These are phyloP conservation scores for Thermomucor indicae-seudaticae DNA, from an alignment of 371 early-diverging fungal genomes.

Conservation along the genomic window DNA sequence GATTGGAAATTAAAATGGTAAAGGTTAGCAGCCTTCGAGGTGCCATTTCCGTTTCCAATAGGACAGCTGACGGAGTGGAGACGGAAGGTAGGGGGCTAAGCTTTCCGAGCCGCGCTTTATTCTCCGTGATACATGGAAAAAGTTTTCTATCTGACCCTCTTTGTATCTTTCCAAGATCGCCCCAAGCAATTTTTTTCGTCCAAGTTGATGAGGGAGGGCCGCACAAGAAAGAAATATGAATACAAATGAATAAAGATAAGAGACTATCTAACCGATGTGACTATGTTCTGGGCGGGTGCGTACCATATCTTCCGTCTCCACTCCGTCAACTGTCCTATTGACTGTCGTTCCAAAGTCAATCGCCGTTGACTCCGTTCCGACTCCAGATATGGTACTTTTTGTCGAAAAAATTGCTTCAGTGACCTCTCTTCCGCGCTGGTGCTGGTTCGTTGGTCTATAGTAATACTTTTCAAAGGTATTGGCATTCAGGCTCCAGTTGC, in stretches of 20 bases:
- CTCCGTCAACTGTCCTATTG: no score
- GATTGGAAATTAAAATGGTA: no score
- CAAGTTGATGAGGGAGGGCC: not conserved
- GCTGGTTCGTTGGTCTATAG: conserved; percentile 1
- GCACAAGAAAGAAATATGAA: not conserved
- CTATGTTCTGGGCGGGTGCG: not conserved
- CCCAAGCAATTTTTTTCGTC: not conserved
- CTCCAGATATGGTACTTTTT: not conserved
- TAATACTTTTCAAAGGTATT: conserved; percentile 3
- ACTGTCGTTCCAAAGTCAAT: no score
- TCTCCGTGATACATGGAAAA: no score
- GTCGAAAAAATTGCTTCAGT: not conserved
- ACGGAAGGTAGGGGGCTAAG: no score
- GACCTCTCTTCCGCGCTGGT: not conserved
- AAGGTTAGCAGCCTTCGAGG: no score
- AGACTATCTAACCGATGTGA: no score
- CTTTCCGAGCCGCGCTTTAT: no score
- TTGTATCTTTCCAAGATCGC: not conserved
- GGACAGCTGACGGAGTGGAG: no score
- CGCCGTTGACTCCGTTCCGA: not conserved
- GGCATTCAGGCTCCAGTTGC: conserved; percentile 3
- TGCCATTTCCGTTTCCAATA: no score
- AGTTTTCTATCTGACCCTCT: no score
- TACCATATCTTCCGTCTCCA: not conserved
- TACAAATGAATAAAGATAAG: no score